Evolutionary conservation across 2,329 filamentous ascomycete genomes (phyloP), one percentile per base, ranked within the genome.

Genomic region (Calonectria pseudoreteaudii): DNA sequence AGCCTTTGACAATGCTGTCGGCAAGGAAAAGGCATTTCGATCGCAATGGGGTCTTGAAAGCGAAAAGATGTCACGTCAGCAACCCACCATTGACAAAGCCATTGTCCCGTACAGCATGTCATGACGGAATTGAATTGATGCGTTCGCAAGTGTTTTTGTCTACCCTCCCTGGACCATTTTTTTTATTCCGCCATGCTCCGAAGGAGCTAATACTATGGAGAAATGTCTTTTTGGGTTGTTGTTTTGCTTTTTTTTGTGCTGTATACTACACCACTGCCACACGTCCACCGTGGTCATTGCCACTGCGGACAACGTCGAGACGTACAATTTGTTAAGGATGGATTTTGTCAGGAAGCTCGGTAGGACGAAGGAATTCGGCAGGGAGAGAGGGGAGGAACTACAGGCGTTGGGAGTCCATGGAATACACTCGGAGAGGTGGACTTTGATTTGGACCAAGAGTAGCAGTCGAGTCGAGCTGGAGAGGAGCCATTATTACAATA

Each of bases 11-110:
- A 87, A 90, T 68, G 93, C 94, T 4, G 86, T 92, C 66, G 85
- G 86, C 14, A 88, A 89, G 69, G 94, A 98, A 83, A 83, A 85
- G 74, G 85, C 89, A 68, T 98, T 95, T 94, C 94, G 94, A 83
- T 87, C 85, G 38, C 90, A 89, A 75, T 98, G 95, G 95, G 90
- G 90, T 20, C 88, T 90, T 7, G 96, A 98, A 85, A 87, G 83
- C 44, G 84, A 88, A 13, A 90, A 91, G 72, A 87, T 85, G 73
- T 86, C 87, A 49, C 86, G 91, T 68, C 85, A 87, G 62, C 82
- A 86, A 64, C 91, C 91, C 1, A 82, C 89, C 50, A 92, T 93
- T 74, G 91, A 93, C 83, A 93, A 93, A 84, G 90, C 91, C 3
- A 89, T 92, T 78, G 90, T 92, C 70, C 90, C 91, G 18, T 92